A percentile compares a stretch with the other conserved stretches of the same genome.
Conservation (phyloP, 2,329 filamentous ascomycete genomes). For the Microsporum canis region DNA sequence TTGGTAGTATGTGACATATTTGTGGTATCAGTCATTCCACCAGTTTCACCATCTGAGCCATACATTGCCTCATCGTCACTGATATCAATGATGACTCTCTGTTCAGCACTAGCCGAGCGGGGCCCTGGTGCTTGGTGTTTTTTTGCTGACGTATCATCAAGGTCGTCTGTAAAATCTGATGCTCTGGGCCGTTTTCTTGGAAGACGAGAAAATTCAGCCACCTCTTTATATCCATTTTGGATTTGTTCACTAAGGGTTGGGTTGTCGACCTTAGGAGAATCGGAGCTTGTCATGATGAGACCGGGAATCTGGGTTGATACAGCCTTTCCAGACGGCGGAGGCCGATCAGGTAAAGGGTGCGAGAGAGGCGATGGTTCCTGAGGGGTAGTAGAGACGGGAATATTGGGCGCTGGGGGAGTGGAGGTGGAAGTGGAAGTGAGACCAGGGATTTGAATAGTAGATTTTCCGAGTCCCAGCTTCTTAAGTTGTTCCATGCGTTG, state of each 20-base stretch:
- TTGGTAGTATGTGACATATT: conserved; percentile 22
- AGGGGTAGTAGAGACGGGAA: background rate
- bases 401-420: conserved; percentile 12
- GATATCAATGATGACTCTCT: conserved; percentile 68
- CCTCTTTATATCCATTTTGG: background rate
- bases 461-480: conserved; percentile 38
- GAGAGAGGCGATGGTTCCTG: conserved; percentile 12
- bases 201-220: conserved; percentile 10
- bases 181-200: conserved; percentile 53
- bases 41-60: conserved; percentile 10
- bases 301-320: conserved; percentile 39
- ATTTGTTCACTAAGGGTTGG: background rate
- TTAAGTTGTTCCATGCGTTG: conserved; percentile 68
- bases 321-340: conserved; percentile 21
- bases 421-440: conserved; percentile 7
- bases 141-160: conserved; percentile 38
- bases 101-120: conserved; percentile 35
- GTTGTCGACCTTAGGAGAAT: conserved; percentile 3
- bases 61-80: conserved; percentile 54
- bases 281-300: conserved; percentile 37
- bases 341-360: conserved; percentile 30
- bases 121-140: conserved; percentile 51
- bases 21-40: background rate
- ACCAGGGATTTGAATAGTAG: conserved; percentile 8
- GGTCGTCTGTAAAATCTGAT: conserved; percentile 55